Evolutionary conservation across 2,329 filamentous ascomycete genomes (phyloP).

Genomic region (Neofusicoccum umdonicola): DNA sequence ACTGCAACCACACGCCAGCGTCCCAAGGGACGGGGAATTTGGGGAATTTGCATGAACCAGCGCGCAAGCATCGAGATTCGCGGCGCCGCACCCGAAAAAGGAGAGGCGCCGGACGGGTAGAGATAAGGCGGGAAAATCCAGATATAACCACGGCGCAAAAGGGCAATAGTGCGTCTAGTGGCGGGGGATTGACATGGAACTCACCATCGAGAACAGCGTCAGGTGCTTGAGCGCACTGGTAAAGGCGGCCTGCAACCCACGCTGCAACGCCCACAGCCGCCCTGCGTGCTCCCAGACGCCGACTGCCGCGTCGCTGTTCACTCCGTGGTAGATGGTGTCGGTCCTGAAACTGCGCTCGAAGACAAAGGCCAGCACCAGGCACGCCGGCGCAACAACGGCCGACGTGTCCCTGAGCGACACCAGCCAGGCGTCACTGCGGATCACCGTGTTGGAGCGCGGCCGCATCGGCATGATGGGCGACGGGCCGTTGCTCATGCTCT

Average conservation of each 20-base stretch:
- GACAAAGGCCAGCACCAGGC: slow-evolving; percentile 13
- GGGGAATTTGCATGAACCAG: slow-evolving; percentile 1
- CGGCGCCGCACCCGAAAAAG: slow-evolving; percentile 2
- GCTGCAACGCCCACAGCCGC: slow-evolving; percentile 13
- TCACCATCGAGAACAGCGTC: slow-evolving; percentile 16
- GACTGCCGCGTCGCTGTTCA: background rate
- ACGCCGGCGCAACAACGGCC: slow-evolving; percentile 1
- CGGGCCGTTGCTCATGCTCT: slow-evolving; percentile 13
- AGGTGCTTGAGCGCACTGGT: slow-evolving; percentile 4
- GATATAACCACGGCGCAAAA: background rate
- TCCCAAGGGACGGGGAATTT: background rate
- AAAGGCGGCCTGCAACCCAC: background rate
- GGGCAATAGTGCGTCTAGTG: slow-evolving; percentile 11
- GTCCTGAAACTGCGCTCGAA: slow-evolving; percentile 16
- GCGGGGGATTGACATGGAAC: background rate
- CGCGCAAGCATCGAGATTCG: background rate
- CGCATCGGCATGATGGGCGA: slow-evolving; percentile 6
- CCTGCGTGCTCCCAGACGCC: slow-evolving; percentile 15
- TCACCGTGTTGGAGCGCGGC: slow-evolving; percentile 12
- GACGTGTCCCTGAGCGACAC: slow-evolving; percentile 12
- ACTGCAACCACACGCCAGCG: slow-evolving; percentile 1
- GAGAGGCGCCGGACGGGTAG: background rate
- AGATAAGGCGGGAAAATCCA: slow-evolving; percentile 8
- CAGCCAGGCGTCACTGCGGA: slow-evolving; percentile 14
- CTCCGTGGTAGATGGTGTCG: slow-evolving; percentile 5